Base-by-base conservation (phyloP, 139 green algal genomes). In the Bryopsis sp. region DNA sequence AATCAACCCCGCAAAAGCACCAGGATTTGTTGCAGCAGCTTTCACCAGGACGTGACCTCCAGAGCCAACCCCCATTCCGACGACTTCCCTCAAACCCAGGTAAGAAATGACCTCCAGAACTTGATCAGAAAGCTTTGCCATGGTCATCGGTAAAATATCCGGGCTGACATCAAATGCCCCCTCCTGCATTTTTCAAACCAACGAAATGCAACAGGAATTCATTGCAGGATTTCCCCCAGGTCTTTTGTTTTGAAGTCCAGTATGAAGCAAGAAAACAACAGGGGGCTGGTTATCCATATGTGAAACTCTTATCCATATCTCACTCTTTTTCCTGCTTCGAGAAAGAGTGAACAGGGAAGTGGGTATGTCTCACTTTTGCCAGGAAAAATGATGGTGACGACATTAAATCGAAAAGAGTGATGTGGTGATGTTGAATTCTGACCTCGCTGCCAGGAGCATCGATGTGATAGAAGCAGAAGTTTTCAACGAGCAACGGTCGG, bases 381-480 rank as follows among this genome's bases (percentile, higher is more conserved):
- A 54, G 43, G 19, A 54, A 54, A 54, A 11, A 54, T 54, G 43
- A 19, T 19, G 19, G 19, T 11, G 43, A 54, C 15, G 11, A 19
- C 43, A 54, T 19, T 19, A 54, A 54, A 54, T 54, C 15, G 43
- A 54, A 19, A 54, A 54, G 19, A 26, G 43, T 54, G 43, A 54
- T 19, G 19, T 54, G 11, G 19, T 47, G 24, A 47, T 26, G 15
- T 29, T 31, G 7, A 73, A 15, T 3, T 7, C 76, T 31, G 38
- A 78, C 76, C 39, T 82, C 64, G 47, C 65, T 77, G 24, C 76
- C 76, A 43, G 76, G 76, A 1, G 68, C 67, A 46, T 82, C 73
- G 31, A 82, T 59, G 37, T 79, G 76, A 50, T 77, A 77, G 26
- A 80, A 46, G 54, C 69, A 80, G 50, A 75, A 74, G 72, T 82